Percentiles rank a stretch among this genome's conserved stretches.
phyloP scores from a whole-genome alignment of 495 filamentous ascomycete genomes.

The Xylaria acuta region DNA sequence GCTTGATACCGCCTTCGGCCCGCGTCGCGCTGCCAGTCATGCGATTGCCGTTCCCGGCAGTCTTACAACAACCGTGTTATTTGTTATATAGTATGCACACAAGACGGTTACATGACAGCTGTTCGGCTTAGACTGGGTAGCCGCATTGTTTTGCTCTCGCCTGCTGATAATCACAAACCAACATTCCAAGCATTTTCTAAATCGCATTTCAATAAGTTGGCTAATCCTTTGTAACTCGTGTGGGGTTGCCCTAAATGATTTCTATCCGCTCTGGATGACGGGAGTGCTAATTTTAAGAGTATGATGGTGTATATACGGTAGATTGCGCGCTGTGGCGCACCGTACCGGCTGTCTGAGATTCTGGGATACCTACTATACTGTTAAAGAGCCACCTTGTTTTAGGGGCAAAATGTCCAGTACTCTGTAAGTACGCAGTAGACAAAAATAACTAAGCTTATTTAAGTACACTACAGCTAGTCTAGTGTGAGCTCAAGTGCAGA shows the following conservation, averaged over 20 bases:
- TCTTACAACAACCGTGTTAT: background rate
- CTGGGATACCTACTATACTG: background rate
- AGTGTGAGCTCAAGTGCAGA: background rate
- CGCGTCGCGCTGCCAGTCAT: background rate
- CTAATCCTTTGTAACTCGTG: background rate
- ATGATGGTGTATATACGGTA: background rate
- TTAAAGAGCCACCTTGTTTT: background rate
- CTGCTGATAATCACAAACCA: background rate
- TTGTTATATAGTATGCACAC: background rate
- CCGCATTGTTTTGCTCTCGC: background rate
- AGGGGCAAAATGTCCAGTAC: no score
- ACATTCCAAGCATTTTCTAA: background rate
- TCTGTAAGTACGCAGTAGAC: background rate
- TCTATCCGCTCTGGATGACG: background rate
- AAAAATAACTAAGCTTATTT: background rate
- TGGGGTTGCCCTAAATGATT: background rate
- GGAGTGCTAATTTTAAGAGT: background rate
- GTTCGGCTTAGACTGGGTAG: background rate
- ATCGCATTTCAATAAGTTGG: background rate
- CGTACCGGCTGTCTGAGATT: background rate
- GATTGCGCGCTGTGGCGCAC: background rate
- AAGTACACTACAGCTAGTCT: background rate
- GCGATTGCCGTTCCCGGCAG: background rate
- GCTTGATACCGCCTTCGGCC: slow-evolving; percentile 16
- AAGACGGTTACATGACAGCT: background rate